Conservation (phyloP, 805 yeast species). For the Myxozyma melibiosi region DNA sequence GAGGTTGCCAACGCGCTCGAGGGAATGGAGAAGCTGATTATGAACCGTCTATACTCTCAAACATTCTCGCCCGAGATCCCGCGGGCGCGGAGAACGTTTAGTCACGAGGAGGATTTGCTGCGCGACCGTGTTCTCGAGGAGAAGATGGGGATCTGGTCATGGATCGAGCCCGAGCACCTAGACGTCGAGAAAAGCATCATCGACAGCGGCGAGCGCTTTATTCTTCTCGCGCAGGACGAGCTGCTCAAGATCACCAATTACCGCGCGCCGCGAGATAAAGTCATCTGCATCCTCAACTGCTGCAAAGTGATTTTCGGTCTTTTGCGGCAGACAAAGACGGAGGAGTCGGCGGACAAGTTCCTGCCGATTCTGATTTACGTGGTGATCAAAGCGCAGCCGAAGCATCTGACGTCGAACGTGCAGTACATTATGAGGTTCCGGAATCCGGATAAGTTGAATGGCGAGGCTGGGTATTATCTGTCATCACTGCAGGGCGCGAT, state of each 20-base stretch:
- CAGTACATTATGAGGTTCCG: conserved; percentile 85
- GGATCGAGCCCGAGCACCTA: conserved; percentile 74
- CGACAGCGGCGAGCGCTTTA: conserved; percentile 55
- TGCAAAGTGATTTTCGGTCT: conserved; percentile 91
- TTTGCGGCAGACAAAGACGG: conserved; percentile 64
- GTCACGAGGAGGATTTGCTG: conserved; percentile 63
- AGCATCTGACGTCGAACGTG: conserved; percentile 71
- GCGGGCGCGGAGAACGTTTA: conserved; percentile 49
- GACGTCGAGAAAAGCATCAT: conserved; percentile 65
- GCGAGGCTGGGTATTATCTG: conserved; percentile 89
- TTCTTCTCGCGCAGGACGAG: conserved; percentile 70
- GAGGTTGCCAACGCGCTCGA: conserved; percentile 75
- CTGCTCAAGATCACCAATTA: conserved; percentile 75
- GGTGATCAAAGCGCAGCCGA: conserved; percentile 67
- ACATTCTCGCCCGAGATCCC: conserved; percentile 80
- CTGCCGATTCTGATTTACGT: conserved; percentile 86
- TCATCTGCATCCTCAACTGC: conserved; percentile 85
- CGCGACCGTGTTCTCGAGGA: conserved; percentile 57
- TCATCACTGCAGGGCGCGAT: conserved; percentile 91
- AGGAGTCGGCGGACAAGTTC: conserved; percentile 91
- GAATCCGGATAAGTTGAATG: conserved; percentile 69
- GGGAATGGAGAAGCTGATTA: conserved; percentile 88
- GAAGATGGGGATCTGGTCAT: conserved; percentile 63
- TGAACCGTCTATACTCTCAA: conserved; percentile 78
- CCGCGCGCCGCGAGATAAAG: conserved; percentile 92